Percentiles rank a stretch among this genome's conserved stretches.
phyloP scores from a whole-genome alignment of 2,329 filamentous ascomycete genomes.

The Juglanconis juglandina region DNA sequence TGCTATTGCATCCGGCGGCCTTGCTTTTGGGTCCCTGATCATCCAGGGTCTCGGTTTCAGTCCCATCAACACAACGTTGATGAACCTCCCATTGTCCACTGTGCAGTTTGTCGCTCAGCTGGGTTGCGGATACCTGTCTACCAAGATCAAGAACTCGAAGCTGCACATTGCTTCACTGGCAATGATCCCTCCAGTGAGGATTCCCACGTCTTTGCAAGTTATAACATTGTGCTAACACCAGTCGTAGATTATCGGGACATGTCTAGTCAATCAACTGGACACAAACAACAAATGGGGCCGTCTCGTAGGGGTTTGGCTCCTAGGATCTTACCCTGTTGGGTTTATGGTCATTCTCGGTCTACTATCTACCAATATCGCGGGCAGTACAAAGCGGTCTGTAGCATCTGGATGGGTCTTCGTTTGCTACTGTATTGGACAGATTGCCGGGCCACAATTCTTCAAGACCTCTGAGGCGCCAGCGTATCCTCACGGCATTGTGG shows the following conservation, averaged over 20 bases:
- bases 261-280: constrained; percentile 28
- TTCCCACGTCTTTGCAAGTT: neutral
- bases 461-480: constrained; percentile 27
- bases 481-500: constrained; percentile 33
- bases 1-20: constrained; percentile 24
- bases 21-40: constrained; percentile 25
- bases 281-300: constrained; percentile 28
- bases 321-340: constrained; percentile 28
- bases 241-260: constrained; percentile 26
- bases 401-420: constrained; percentile 30
- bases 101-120: constrained; percentile 25
- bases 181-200: constrained; percentile 26
- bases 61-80: constrained; percentile 23
- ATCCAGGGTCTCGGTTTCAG: constrained; percentile 26
- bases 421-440: constrained; percentile 29
- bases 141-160: constrained; percentile 24
- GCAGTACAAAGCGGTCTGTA: constrained; percentile 27
- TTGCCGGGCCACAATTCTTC: constrained; percentile 31
- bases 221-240: neutral
- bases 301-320: constrained; percentile 29
- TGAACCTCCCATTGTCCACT: constrained; percentile 24
- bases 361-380: constrained; percentile 29
- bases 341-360: constrained; percentile 29
- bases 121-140: constrained; percentile 18
- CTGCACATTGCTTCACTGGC: constrained; percentile 27